Conservation (phyloP, 2,329 filamentous ascomycete species). For the Colletotrichum spinosum region DNA sequence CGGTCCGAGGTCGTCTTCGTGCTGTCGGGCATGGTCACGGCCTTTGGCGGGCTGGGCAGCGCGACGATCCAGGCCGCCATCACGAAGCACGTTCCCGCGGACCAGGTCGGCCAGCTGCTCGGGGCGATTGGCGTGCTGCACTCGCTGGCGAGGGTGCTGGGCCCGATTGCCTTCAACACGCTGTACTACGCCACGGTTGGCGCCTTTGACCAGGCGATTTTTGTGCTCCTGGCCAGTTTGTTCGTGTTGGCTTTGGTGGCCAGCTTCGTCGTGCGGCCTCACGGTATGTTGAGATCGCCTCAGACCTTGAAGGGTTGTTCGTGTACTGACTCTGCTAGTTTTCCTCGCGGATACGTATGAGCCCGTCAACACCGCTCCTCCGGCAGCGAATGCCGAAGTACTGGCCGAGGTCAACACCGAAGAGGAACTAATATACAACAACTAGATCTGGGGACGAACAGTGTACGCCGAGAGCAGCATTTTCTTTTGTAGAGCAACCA, state of each 20-base stretch:
- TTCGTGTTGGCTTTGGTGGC: conserved; percentile 75
- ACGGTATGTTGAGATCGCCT: conserved; percentile 68
- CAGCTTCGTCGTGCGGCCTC: conserved; percentile 78
- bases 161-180: conserved; percentile 85
- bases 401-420: conserved; percentile 22
- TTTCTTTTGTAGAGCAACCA: not conserved
- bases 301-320: not conserved
- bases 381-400: conserved; percentile 8
- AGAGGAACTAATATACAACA: conserved; percentile 30
- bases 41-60: conserved; percentile 85
- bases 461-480: conserved; percentile 2
- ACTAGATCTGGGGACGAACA: not conserved
- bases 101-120: conserved; percentile 86
- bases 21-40: conserved; percentile 76
- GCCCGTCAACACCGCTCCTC: conserved; percentile 1
- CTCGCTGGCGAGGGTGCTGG: conserved; percentile 81
- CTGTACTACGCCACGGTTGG: conserved; percentile 87
- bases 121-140: conserved; percentile 90
- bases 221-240: conserved; percentile 76
- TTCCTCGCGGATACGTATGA: conserved; percentile 34
- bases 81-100: conserved; percentile 90
- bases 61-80: conserved; percentile 86
- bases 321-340: conserved; percentile 21
- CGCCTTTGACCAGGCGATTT: conserved; percentile 83
- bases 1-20: conserved; percentile 74